Conservation (phyloP, 2,329 filamentous ascomycete species). For the Neophaeococcomyces aloes region DNA sequence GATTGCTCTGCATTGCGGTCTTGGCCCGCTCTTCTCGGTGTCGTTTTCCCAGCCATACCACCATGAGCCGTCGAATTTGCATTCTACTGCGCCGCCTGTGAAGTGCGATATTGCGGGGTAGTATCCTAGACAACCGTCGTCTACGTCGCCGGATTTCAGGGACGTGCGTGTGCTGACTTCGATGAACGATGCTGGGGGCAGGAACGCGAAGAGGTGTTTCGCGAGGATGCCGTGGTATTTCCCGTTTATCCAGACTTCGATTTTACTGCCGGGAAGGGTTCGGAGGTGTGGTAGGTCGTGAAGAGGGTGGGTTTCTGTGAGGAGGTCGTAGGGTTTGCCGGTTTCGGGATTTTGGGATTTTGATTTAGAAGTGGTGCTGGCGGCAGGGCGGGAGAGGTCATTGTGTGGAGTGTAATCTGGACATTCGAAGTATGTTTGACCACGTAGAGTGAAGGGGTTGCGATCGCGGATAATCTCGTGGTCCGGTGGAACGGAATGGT, state of each 20-base stretch:
- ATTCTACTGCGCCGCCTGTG: constrained; percentile 77
- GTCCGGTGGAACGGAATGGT: constrained; percentile 14
- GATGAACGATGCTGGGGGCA: constrained; percentile 68
- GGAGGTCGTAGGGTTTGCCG: constrained; percentile 19
- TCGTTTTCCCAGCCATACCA: constrained; percentile 48
- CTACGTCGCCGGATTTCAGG: constrained; percentile 29
- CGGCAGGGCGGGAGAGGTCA: constrained; percentile 64
- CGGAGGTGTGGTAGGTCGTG: constrained; percentile 67
- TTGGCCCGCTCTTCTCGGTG: constrained; percentile 20
- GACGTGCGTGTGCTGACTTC: constrained; percentile 55
- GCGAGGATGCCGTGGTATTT: constrained; percentile 77
- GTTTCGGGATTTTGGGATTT: constrained; percentile 52
- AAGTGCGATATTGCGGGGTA: constrained; percentile 91
- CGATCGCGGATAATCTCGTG: constrained; percentile 84
- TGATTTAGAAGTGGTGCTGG: constrained; percentile 17
- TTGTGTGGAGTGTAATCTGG: constrained; percentile 81
- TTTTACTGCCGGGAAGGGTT: constrained; percentile 73
- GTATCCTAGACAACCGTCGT: constrained; percentile 92
- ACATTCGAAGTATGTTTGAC: constrained; percentile 54
- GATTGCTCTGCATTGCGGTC: constrained; percentile 42
- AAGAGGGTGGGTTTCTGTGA: constrained; percentile 37
- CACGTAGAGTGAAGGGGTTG: constrained; percentile 84
- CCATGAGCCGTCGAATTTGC: constrained; percentile 90
- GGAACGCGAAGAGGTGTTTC: constrained; percentile 75
- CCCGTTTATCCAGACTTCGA: constrained; percentile 91